A percentile compares a stretch with the other conserved stretches of the same genome.
phyloP scores from a whole-genome alignment of 2,329 filamentous ascomycete genomes.

The Herpomyces periplanetae region DNA sequence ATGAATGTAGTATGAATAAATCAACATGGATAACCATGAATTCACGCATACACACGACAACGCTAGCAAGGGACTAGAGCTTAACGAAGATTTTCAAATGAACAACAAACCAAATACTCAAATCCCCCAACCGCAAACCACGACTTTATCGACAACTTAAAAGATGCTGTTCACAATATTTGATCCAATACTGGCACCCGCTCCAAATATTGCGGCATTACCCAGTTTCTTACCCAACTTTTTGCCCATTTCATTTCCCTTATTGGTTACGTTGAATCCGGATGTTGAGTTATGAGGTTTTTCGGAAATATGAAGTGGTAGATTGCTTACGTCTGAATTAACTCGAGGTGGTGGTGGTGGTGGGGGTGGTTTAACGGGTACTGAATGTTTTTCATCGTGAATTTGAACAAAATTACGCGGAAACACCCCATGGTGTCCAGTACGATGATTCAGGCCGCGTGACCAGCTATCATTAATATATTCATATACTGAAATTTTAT shows the following conservation, averaged over 20 bases:
- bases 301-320: too few species aligned
- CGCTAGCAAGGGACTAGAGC: too few species aligned
- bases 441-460: conserved; percentile 52
- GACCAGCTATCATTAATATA: conserved; percentile 96
- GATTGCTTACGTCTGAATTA: too few species aligned
- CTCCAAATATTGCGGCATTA: conserved; percentile 52
- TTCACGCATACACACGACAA: too few species aligned
- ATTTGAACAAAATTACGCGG: conserved; percentile 52
- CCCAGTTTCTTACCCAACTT: conserved; percentile 89
- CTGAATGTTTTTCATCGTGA: conserved; percentile 19
- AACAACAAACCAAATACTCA: too few species aligned
- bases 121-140: too few species aligned
- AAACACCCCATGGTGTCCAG: conserved; percentile 62
- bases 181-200: conserved; percentile 55
- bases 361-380: conserved; percentile 8
- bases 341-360: conserved; percentile 9
- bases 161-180: conserved; percentile 76
- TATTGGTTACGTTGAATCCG: conserved; percentile 16
- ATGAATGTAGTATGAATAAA: too few species aligned
- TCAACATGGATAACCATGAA: too few species aligned
- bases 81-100: too few species aligned
- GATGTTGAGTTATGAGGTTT: too few species aligned
- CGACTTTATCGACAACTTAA: too few species aligned
- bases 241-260: conserved; percentile 38
- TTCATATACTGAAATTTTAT: conserved; percentile 38